Percentiles rank a stretch among this genome's conserved stretches.
Conservation (phyloP, 257 asterid genomes). For the Solanum medicagineum region DNA sequence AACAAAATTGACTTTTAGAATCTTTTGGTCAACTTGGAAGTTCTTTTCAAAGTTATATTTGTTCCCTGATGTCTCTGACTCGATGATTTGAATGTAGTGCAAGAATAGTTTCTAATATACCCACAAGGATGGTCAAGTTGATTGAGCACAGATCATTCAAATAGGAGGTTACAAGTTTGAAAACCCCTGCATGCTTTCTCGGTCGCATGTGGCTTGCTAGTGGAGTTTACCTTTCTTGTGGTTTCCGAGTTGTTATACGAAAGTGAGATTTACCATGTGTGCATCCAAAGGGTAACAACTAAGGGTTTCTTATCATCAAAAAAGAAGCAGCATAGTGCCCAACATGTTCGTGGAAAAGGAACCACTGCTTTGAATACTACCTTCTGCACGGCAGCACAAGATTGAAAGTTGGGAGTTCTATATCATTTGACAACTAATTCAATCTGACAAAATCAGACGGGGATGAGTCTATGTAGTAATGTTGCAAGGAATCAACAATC, state of each 20-base stretch:
- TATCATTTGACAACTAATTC: background rate
- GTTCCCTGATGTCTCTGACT: background rate
- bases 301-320: background rate
- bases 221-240: background rate
- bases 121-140: background rate
- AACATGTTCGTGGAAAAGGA: background rate
- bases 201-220: background rate
- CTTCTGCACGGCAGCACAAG: background rate
- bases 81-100: background rate
- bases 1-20: background rate
- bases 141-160: background rate
- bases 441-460: background rate
- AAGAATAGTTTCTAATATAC: background rate
- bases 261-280: background rate
- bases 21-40: background rate
- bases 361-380: background rate
- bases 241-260: background rate
- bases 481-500: background rate
- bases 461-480: background rate
- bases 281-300: background rate
- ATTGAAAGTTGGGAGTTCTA: background rate
- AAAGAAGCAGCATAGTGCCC: background rate
- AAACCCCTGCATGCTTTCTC: background rate
- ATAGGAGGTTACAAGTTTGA: background rate
- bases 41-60: background rate